phyloP scores from a whole-genome alignment of 148 eudicot species.

The Fagopyrum tataricum region DNA sequence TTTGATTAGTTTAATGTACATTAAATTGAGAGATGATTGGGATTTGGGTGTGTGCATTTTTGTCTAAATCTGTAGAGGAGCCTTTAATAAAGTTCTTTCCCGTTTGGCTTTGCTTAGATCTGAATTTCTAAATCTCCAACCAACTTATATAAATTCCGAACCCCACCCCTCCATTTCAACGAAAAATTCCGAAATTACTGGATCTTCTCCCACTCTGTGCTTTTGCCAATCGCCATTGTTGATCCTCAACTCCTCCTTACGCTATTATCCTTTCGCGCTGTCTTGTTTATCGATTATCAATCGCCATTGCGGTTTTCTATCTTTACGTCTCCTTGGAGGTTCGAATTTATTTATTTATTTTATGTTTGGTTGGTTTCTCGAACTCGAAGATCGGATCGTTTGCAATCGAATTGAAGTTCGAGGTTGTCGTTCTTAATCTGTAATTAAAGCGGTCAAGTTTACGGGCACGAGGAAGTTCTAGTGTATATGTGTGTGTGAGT shows the following conservation, averaged over 20 bases:
- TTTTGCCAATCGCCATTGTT: constrained; percentile 7
- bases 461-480: not conserved
- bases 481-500: not conserved
- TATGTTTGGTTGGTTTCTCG: not conserved
- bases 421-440: not conserved
- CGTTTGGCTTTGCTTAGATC: constrained; percentile 7
- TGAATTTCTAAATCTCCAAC: not conserved
- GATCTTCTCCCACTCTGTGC: constrained; percentile 10
- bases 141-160: not conserved
- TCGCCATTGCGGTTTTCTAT: not conserved
- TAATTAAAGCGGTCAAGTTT: not conserved
- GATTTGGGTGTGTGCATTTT: not conserved
- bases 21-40: not conserved
- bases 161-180: not conserved
- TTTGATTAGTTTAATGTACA: not conserved
- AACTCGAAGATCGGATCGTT: constrained; percentile 4
- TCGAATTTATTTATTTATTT: not conserved
- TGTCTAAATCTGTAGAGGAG: not conserved
- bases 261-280: not conserved
- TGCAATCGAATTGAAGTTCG: not conserved
- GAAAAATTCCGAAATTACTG: constrained; percentile 15
- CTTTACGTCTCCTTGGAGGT: not conserved
- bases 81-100: not conserved
- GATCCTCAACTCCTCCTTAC: not conserved
- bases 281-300: not conserved